These are phyloP conservation scores for Pleurotus ostreatus DNA, from an alignment of 768 basidiomycete species.

Conservation along the genomic window DNA sequence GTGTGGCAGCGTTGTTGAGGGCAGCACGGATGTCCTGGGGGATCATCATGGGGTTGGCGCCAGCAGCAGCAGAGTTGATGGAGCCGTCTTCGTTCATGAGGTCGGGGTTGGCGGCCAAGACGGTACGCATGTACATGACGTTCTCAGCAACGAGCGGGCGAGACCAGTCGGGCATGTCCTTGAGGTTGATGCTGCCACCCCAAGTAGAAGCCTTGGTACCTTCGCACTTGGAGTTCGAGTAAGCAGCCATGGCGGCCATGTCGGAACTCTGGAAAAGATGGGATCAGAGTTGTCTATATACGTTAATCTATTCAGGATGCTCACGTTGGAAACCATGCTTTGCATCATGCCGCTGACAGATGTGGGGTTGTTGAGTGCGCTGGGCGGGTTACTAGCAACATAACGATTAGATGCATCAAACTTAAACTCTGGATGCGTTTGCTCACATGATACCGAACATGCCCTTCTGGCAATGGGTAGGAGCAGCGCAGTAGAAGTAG, in stretches of 20 bases:
- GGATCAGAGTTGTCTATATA: background rate
- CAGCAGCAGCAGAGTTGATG: constrained; percentile 42
- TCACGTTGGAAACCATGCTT: constrained; percentile 38
- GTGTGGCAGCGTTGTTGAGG: constrained; percentile 31
- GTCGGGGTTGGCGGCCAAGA: constrained; percentile 47
- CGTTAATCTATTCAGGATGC: constrained; percentile 12
- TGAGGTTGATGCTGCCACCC: constrained; percentile 63
- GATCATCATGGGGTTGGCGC: constrained; percentile 48
- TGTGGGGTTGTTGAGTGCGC: constrained; percentile 36
- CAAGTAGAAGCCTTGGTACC: constrained; percentile 51
- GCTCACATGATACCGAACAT: constrained; percentile 79
- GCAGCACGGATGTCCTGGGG: constrained; percentile 54
- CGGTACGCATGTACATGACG: constrained; percentile 45
- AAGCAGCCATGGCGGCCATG: constrained; percentile 51
- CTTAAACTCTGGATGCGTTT: background rate
- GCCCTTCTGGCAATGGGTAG: constrained; percentile 73
- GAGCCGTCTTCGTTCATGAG: constrained; percentile 44
- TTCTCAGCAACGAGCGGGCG: constrained; percentile 50
- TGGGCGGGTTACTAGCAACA: constrained; percentile 49
- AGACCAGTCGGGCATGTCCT: constrained; percentile 50
- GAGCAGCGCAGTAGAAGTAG: constrained; percentile 72
- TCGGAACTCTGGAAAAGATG: constrained; percentile 41
- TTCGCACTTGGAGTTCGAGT: constrained; percentile 44
- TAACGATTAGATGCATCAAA: too few species aligned
- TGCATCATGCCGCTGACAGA: constrained; percentile 55